Evolutionary conservation across 345 rosid genomes (phyloP), one percentile per base, ranked within the genome.

Genomic region (Nephelium lappaceum): DNA sequence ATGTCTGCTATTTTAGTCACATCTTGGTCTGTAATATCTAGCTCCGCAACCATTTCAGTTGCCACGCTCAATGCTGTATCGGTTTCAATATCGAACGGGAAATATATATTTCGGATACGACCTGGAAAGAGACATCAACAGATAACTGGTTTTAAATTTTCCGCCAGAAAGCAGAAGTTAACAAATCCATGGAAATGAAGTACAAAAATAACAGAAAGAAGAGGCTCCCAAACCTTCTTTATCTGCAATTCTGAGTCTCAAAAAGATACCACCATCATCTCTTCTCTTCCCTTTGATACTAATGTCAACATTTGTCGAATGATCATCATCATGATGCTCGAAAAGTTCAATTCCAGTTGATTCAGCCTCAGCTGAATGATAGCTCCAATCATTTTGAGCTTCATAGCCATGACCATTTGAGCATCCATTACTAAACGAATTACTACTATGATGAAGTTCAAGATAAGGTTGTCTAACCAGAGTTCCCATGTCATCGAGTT

Each of bases 1-100:
- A 91, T 94, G 38, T 89, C 91, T 2, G 99, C 93, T 78, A 96
- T 96, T 71, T 87, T 91, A 8, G 89, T 89, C 79, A 86, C 97
- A 25, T 94, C 98, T 65, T 87, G 93, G 78, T 89, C 93, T 5
- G 87, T 91, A 66, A 96, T 89, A 82, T 96, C 99, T 72, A 96
- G 87, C 71, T 96, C 99, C 2, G 92, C 91, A 39, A 94, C 94
- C 99, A 96, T 96, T 85, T 96, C 99, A n/a, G 89, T 87, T 31
- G 99, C 97, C 49, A 96, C 99, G 42, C 92, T 93, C 42, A 91
- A 80, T 21, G 99, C 98, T 42, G 97, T 91, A 72, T 96, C 98
- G 0, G 66, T 89, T 66, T 90, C 92, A 49, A 87, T 68, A 63
- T 91, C 97, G 12, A 96, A 96, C 0, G 93, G 97, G 84, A 96